Evolutionary conservation across 208 protist genomes (phyloP), one percentile per base, ranked within the genome.

Genomic region (Tritrichomonas musculus): DNA sequence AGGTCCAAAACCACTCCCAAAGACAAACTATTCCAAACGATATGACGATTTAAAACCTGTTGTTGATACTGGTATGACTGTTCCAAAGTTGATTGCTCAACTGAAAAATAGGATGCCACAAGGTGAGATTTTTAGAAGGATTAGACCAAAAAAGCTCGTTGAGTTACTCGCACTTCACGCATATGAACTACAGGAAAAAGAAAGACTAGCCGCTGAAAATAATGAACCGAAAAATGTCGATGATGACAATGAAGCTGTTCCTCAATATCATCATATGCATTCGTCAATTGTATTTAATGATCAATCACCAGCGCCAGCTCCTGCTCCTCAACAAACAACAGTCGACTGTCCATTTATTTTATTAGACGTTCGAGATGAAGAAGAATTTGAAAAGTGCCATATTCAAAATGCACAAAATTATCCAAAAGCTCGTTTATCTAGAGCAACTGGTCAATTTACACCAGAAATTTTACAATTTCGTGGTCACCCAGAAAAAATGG

Each of bases 321-420:
- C 47, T 39, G 8, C 44, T n/a, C 77, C 77, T 11, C 14, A 25
- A 11, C 5, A 3, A 8, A 17, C 11, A 69, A 22, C 53, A 22
- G 44, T 88, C 30, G 77, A 60, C 57, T 88, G 77, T 50, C 77
- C 77, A 88, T 88, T 88, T 88, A 53, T 88, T 53, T 39, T 88
- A 33, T 57, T 60, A 9, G 77, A 88, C 57, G 77, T 88, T 57
- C 41, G 77, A 17, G 77, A 88, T 39, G 77, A 88, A 57, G 77
- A 88, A 88, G 77, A 88, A 49, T 88, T 60, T 47, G 77, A 88
- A 36, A 88, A 88, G 17, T 88, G 77, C n/a, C 77, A 88, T 33
- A 88, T 88, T 8, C 41, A 88, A 30, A 49, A 49, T 9, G 77
- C 77, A 5, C 33, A 53, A 36, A 20, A 33, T 0, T 88, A 88